These are phyloP conservation scores for Kurtzmaniella quercitrusa DNA, from an alignment of 1,139 yeast genomes.

Conservation along the genomic window DNA sequence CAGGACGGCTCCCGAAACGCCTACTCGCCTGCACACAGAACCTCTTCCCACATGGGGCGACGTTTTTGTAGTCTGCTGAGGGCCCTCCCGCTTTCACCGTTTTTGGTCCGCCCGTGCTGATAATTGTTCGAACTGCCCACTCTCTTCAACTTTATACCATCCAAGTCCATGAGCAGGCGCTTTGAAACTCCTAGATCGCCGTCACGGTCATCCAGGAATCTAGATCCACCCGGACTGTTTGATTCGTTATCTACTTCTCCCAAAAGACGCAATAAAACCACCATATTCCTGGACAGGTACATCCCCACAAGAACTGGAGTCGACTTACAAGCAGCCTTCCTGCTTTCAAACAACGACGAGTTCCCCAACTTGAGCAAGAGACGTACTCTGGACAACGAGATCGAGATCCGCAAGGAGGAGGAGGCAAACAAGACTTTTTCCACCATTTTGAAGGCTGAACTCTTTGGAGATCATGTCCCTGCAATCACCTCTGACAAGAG, in stretches of 20 bases:
- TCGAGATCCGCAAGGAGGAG: constrained; percentile 64
- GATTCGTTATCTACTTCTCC: constrained; percentile 34
- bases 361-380: constrained; percentile 32
- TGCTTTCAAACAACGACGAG: constrained; percentile 50
- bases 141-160: background rate
- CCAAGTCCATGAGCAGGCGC: constrained; percentile 3
- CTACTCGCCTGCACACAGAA: too few species aligned
- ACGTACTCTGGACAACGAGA: constrained; percentile 44
- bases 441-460: constrained; percentile 79
- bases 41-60: background rate
- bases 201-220: constrained; percentile 32
- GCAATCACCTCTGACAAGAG: constrained; percentile 36
- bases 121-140: background rate
- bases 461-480: constrained; percentile 84
- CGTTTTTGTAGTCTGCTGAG: background rate
- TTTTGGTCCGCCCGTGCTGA: background rate
- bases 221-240: constrained; percentile 30
- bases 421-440: constrained; percentile 88
- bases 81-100: background rate
- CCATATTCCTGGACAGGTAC: constrained; percentile 72
- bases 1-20: too few species aligned
- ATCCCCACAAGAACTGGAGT: constrained; percentile 85
- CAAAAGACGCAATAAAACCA: constrained; percentile 34
- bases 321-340: constrained; percentile 84
- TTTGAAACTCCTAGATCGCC: constrained; percentile 41